Base-by-base conservation (phyloP, 2,329 filamentous ascomycete species). In the Claviceps sp. region DNA sequence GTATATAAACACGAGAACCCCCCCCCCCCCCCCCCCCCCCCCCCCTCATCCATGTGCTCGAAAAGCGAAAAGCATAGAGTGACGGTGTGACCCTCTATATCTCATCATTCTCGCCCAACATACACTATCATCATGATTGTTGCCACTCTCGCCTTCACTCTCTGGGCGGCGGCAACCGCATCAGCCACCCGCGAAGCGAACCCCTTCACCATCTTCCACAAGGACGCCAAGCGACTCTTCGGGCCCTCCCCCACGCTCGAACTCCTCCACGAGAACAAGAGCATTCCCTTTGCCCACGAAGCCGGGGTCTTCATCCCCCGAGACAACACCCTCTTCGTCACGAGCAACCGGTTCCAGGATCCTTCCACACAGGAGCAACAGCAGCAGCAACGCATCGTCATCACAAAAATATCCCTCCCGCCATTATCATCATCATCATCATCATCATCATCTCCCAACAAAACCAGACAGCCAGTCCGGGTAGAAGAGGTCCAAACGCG, bases 241-340 rank as follows among this genome's bases (percentile, higher is more conserved):
- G 71, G 71, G 2, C n/a, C 53, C 4, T 51, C 53, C 2, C 68
- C 69, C 4, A 60, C 55, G 11, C 53, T 73, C 1, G 62, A 71
- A 13, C 53, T 71, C 2, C 56, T 74, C 2, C 57, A 64, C 26
- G 64, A 71, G 53, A 66, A 68, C 47, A 56, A 61, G 36, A 57
- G 60, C 3, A 69, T 72, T 42, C 68, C 72, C 0, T 76, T 76
- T 49, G 73, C 73, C 1, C 74, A 77, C 54, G 74, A 77, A 59
- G 74, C 73, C 0, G 64, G 64, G 1, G 65, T 67, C 7, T 68
- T 63, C 52, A 60, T 67, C 5, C 57, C 57, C 11, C 50, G 58
- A n/a, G 52, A 58, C 6, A 58, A 64, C 17, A 53, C 60, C 0
- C 54, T 67, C 0, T 65, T 67, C 53, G 55, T 68, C 36, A 68